phyloP scores from a whole-genome alignment of 208 protist species.

The Trichomonas vaginalis region DNA sequence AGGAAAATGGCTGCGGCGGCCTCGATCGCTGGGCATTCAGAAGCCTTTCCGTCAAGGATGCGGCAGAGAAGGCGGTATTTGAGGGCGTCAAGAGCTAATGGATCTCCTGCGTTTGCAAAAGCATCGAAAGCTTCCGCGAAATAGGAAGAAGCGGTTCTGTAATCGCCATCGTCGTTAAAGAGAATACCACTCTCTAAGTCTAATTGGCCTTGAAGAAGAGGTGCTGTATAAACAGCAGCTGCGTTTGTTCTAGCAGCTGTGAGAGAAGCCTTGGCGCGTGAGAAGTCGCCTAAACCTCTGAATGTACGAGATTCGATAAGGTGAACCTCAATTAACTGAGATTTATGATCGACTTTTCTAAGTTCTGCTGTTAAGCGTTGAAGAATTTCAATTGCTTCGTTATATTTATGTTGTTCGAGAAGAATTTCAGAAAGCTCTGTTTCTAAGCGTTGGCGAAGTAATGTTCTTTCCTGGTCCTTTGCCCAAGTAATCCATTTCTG shows the following conservation, averaged over 20 bases:
- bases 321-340: constrained; percentile 83
- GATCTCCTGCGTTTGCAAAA: background rate
- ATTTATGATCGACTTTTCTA: constrained; percentile 77
- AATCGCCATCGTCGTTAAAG: background rate
- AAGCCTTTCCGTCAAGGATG: background rate
- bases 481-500: constrained; percentile 78
- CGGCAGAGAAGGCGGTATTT: background rate
- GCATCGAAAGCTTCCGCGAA: constrained; percentile 12
- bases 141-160: background rate
- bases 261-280: constrained; percentile 72
- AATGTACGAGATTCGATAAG: constrained; percentile 81
- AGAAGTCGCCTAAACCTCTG: constrained; percentile 66
- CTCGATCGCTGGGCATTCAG: background rate
- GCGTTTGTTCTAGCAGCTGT: constrained; percentile 81
- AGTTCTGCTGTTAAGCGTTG: constrained; percentile 25
- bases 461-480: constrained; percentile 71
- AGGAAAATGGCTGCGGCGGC: background rate
- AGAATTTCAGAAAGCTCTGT: constrained; percentile 65
- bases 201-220: constrained; percentile 61
- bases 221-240: constrained; percentile 92
- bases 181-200: background rate
- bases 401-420: constrained; percentile 60
- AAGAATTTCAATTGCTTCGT: constrained; percentile 52
- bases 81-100: background rate
- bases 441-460: constrained; percentile 76